These are phyloP conservation scores for Plasmodium coatneyi DNA, from an alignment of 169 alveolate genomes.

Conservation along the genomic window DNA sequence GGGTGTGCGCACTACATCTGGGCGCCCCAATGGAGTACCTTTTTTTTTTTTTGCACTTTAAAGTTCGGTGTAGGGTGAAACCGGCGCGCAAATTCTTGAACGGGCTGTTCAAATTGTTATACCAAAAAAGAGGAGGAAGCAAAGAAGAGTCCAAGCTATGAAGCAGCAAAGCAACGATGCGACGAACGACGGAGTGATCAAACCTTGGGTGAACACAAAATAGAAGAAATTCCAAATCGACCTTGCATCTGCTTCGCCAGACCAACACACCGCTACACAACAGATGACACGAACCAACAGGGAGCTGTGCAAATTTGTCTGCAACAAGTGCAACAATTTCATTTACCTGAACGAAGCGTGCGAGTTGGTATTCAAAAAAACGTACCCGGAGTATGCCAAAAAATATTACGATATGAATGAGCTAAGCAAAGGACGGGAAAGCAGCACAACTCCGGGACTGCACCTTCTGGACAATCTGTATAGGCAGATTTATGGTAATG, in stretches of 20 bases:
- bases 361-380: conserved; percentile 18
- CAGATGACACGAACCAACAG: conserved; percentile 27
- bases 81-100: background rate
- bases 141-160: background rate
- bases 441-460: background rate
- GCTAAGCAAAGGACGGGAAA: background rate
- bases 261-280: background rate
- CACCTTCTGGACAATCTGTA: conserved; percentile 26
- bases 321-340: conserved; percentile 50
- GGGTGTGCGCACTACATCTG: background rate
- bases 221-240: background rate
- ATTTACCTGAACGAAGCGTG: conserved; percentile 55
- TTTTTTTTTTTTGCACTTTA: background rate
- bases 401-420: conserved; percentile 26
- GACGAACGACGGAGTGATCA: background rate
- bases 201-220: background rate
- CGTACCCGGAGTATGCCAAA: conserved; percentile 22
- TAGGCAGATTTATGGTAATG: conserved; percentile 39
- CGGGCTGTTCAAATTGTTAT: background rate
- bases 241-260: background rate
- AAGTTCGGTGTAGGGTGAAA: background rate
- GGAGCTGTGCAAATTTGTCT: conserved; percentile 29
- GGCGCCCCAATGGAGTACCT: background rate
- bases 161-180: background rate
- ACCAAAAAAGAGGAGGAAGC: background rate